Evolutionary conservation across 1,284 basidiomycete genomes (phyloP), one percentile per base, ranked within the genome.

Genomic region (Cryptococcus amylolentus): DNA sequence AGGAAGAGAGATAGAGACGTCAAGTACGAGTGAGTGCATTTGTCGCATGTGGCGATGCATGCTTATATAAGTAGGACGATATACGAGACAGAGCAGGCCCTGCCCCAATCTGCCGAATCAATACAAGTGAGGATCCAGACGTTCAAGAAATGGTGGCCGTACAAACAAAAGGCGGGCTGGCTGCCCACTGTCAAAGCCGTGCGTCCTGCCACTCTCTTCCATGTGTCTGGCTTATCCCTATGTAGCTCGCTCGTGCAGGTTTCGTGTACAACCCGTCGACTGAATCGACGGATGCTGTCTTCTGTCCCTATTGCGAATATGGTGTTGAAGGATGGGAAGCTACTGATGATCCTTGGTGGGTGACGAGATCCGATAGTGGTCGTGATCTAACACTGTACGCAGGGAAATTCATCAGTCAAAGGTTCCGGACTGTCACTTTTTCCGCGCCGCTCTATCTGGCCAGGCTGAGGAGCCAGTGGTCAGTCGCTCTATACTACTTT

Each of bases 221-320:
- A 35, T 10, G 6, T 12, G 14, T 31, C 48, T 13, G 38, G 49
- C 18, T 51, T 35, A 55, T 41, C 48, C 64, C 42, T 46, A 2
- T n/a, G 55, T 12, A 92, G 90, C 86, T 93, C 81, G 87, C 90
- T 0, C 83, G 83, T 62, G 89, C 89, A 1, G 90, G 90, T 4
- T 92, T 92, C 65, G 81, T 89, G 0, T 89, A 82, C 66, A 85
- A 84, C 1, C 87, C 89, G 0, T 71, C 78, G 12, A 65, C 78
- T 4, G 84, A 82, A 2, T 86, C 88, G 57, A 60, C 64, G 27
- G 90, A 93, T 70, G 83, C 84, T 0, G 88, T 84, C 0, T 83
- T 84, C 0, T 93, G 90, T 71, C 79, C 90, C 2, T 88, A 90
- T 65, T 93, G 90, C 70, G 79, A 83, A 46, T 80, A 86, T 40